phyloP scores from a whole-genome alignment of 257 asterid species.

The Solanum okadae region DNA sequence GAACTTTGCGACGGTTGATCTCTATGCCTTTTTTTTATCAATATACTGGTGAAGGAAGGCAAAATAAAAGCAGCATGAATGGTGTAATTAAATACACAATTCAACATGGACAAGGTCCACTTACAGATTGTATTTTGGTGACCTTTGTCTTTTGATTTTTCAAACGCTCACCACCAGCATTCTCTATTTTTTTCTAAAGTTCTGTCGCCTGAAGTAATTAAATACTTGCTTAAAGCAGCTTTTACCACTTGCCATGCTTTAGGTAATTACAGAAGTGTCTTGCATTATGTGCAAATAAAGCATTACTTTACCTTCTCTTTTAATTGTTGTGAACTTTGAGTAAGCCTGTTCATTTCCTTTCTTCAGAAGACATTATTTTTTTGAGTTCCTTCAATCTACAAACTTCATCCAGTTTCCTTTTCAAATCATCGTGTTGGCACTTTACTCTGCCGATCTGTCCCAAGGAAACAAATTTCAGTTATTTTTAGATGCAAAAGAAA shows the following conservation, averaged over 20 bases:
- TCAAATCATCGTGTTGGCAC: conserved; percentile 49
- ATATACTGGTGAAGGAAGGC: conserved; percentile 41
- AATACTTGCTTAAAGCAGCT: not conserved
- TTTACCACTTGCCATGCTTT: not conserved
- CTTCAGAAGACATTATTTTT: conserved; percentile 54
- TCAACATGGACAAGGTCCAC: conserved; percentile 11
- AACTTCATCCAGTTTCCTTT: conserved; percentile 63
- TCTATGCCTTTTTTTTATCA: conserved; percentile 54
- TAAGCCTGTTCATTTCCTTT: conserved; percentile 60
- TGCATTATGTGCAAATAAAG: not conserved
- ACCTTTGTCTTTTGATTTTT: conserved; percentile 33
- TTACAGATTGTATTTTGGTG: conserved; percentile 60
- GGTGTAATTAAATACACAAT: not conserved
- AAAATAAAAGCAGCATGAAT: not conserved
- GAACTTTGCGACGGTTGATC: conserved; percentile 75
- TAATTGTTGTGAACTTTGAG: conserved; percentile 57
- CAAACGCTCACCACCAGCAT: conserved; percentile 85
- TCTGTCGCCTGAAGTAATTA: conserved; percentile 43
- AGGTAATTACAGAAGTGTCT: not conserved
- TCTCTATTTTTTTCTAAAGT: conserved; percentile 85
- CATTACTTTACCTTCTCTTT: conserved; percentile 60
- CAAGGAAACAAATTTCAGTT: not conserved
- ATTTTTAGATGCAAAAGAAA: not conserved
- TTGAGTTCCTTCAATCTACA: conserved; percentile 53
- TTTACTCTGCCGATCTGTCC: conserved; percentile 59